Evolutionary conservation across 2,329 filamentous ascomycete genomes (phyloP).

Genomic region (Curvularia eragrostidis): DNA sequence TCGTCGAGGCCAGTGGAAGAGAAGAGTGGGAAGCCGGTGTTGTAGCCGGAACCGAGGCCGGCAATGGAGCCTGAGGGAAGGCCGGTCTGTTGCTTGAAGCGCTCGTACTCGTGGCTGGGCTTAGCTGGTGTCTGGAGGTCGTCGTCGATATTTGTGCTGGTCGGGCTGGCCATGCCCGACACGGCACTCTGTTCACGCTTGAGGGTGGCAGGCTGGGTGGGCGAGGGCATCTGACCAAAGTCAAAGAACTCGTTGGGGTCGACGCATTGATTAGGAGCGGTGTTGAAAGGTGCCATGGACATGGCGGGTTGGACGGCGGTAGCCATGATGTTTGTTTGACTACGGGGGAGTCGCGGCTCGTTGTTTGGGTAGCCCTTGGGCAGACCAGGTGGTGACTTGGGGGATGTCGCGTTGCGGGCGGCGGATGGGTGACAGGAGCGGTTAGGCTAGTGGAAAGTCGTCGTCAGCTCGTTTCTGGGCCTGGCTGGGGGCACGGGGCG

Average conservation of each 20-base stretch:
- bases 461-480: conserved; percentile 47
- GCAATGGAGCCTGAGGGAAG: conserved; percentile 84
- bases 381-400: conserved; percentile 33
- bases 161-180: conserved; percentile 61
- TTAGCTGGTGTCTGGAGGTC: conserved; percentile 70
- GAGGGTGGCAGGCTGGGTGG: conserved; percentile 61
- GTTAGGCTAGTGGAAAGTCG: conserved; percentile 45
- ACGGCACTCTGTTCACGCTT: conserved; percentile 60
- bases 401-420: conserved; percentile 30
- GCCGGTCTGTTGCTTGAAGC: conserved; percentile 94
- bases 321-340: conserved; percentile 37
- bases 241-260: conserved; percentile 54
- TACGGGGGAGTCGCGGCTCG: conserved; percentile 19
- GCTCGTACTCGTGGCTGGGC: conserved; percentile 93
- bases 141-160: conserved; percentile 59
- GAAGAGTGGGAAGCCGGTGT: conserved; percentile 53
- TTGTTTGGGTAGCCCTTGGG: conserved; percentile 33
- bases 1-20: conserved; percentile 73
- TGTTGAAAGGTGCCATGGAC: conserved; percentile 47
- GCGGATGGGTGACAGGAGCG: conserved; percentile 29
- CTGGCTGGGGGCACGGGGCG: conserved; percentile 37
- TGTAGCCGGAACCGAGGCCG: conserved; percentile 70
- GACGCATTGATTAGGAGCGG: conserved; percentile 45
- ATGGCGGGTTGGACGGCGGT: conserved; percentile 47
- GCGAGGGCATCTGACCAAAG: conserved; percentile 67